These are phyloP conservation scores for Parascedosporium putredinis DNA, from an alignment of 2,329 filamentous ascomycete species.

Conservation along the genomic window DNA sequence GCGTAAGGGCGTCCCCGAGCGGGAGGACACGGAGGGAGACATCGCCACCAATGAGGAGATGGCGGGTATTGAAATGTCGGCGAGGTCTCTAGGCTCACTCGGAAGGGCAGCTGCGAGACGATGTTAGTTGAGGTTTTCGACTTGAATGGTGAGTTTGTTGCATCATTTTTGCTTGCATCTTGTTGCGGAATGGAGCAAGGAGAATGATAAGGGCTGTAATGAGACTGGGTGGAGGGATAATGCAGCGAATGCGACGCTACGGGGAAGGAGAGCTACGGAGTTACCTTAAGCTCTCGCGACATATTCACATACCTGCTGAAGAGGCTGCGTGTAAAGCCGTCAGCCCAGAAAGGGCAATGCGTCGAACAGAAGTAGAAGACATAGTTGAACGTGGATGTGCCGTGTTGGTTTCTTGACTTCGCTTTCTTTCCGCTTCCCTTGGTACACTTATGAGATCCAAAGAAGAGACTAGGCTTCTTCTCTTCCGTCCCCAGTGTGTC, in stretches of 20 bases:
- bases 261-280: background rate
- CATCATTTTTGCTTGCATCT: background rate
- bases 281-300: too few relatives aligned
- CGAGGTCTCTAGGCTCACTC: background rate
- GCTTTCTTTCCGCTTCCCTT: background rate
- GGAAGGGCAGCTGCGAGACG: background rate
- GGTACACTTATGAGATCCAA: too few relatives aligned
- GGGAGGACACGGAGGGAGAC: constrained; percentile 20
- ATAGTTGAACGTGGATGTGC: background rate
- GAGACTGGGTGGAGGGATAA: background rate
- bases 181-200: too few relatives aligned
- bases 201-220: background rate
- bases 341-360: background rate
- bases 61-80: background rate
- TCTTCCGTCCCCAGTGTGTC: too few relatives aligned
- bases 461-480: too few relatives aligned
- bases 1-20: constrained; percentile 27
- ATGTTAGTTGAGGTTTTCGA: background rate
- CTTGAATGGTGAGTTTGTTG: background rate
- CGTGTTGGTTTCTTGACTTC: background rate
- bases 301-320: background rate
- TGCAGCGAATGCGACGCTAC: background rate
- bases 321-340: too few relatives aligned
- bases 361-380: background rate
- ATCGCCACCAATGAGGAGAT: constrained; percentile 4